A percentile compares a stretch with the other conserved stretches of the same genome.
These are phyloP conservation scores for Colletotrichum orchidophilum DNA, from an alignment of 2,329 filamentous ascomycete genomes.

Conservation along the genomic window DNA sequence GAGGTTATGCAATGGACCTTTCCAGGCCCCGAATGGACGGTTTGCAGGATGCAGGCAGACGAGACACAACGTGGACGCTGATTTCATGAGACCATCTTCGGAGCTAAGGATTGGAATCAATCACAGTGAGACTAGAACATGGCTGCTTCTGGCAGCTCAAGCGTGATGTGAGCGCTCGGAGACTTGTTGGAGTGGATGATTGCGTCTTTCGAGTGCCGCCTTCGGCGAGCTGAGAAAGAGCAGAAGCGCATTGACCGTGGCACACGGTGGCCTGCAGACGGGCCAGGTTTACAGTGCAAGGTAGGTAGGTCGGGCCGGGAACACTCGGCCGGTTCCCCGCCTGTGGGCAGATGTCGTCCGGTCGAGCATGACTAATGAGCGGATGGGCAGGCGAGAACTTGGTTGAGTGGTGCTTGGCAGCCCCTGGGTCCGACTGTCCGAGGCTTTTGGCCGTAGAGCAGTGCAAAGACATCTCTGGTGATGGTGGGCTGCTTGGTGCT, in stretches of 20 bases:
- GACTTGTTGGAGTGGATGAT: background rate
- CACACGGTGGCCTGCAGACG: background rate
- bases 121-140: constrained; percentile 4
- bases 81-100: background rate
- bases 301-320: background rate
- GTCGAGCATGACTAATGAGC: constrained; percentile 1
- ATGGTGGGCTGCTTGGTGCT: background rate
- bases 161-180: background rate
- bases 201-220: constrained; percentile 10
- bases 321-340: constrained; percentile 12
- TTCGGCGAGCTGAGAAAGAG: constrained; percentile 11
- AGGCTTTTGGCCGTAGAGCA: background rate
- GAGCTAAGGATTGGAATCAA: background rate
- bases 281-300: too few species aligned
- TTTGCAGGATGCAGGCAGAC: constrained; percentile 3
- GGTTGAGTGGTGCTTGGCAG: background rate
- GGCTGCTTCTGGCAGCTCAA: background rate
- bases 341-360: constrained; percentile 10
- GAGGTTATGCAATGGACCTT: background rate
- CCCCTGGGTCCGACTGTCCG: background rate
- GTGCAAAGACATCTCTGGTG: background rate
- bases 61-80: background rate
- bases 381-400: background rate
- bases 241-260: background rate
- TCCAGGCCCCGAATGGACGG: background rate